Evolutionary conservation across 2,329 filamentous ascomycete species (phyloP), one percentile per base, ranked within the genome.

Genomic region (Lecanicillium sp.): DNA sequence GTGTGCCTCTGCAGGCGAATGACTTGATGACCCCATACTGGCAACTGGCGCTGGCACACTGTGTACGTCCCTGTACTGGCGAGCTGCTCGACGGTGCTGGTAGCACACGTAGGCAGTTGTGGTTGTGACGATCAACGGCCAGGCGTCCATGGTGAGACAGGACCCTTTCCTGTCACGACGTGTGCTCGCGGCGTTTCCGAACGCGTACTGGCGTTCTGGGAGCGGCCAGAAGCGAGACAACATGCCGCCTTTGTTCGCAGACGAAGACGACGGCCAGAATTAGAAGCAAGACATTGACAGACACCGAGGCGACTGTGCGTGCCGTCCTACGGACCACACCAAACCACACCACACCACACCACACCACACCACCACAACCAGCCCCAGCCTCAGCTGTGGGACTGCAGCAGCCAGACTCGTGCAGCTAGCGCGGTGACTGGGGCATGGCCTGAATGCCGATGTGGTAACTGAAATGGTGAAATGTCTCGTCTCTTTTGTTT

Each of bases 331-430:
- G 27, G 32, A 15, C n/a, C n/a, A n/a, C n/a, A n/a, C n/a, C n/a
- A n/a, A n/a, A n/a, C n/a, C n/a, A n/a, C n/a, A n/a, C n/a, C n/a
- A n/a, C n/a, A n/a, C n/a, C n/a, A n/a, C n/a, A n/a, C n/a, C n/a
- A n/a, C n/a, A n/a, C n/a, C n/a, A n/a, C n/a, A n/a, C n/a, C n/a
- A n/a, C n/a, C n/a, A n/a, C n/a, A n/a, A n/a, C n/a, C n/a, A n/a
- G n/a, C 26, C 24, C 24, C 43, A 46, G 43, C 33, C 43, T 46
- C 43, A 46, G 43, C 35, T 46, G 43, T 46, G 43, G 43, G 38
- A 39, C 43, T 26, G n/a, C 43, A 29, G n/a, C 2, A 44, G 19
- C 7, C 5, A 14, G 21, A 19, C 15, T 11, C 19, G 15, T 15
- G 14, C 10, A 37, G 26, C 39, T 42, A 42, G 39, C 27, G 39